Base-by-base conservation (phyloP, 768 basidiomycete genomes). In the Coprinellus aureogranulatus region DNA sequence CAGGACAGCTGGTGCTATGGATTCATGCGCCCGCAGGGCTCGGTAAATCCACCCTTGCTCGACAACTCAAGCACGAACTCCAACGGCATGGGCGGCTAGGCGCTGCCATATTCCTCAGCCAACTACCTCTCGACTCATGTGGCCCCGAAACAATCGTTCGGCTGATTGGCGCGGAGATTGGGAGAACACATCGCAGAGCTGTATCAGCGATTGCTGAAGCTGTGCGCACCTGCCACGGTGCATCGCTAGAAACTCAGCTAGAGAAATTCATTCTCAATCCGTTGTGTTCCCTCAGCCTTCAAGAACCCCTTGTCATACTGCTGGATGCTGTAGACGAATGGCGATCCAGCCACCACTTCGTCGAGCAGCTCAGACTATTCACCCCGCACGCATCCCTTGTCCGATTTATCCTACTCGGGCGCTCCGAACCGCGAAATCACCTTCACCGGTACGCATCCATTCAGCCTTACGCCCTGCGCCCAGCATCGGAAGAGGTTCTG, bases 281-380 rank as follows among this genome's bases (percentile, higher is more conserved):
- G 4, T 49, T 60, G 5, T 26, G 30, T 2, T 40, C 54, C 8
- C 48, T 60, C 23, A 14, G 23, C 5, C 49, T 49, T 25, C 34
- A 28, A 11, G 37, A 40, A 16, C 37, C 46, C 14, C 46, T 60
- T 30, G 49, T 51, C 40, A 51, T 60, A 22, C 20, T 60, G 14
- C 20, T 60, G 25, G 59, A 60, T 51, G 59, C 47, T n/a, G 31
- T 60, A 34, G 59, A 60, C 48, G 59, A 60, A 60, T 60, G 54
- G 54, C 44, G 4, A 0, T n/a, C 48, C 41, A 23, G 28, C 2
- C 16, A 49, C 11, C 28, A 26, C 9, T 60, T 60, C 37, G 46
- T 60, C 26, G 18, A 39, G 12, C 46, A 42, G 3, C 54, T 60
- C 20, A 11, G 20, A 9, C 31, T 41, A 28, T 20, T 60, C 23